A percentile compares a stretch with the other conserved stretches of the same genome.
Evolutionary conservation across 768 basidiomycete species (phyloP).

Genomic region (Cystobasidium tubakii): DNA sequence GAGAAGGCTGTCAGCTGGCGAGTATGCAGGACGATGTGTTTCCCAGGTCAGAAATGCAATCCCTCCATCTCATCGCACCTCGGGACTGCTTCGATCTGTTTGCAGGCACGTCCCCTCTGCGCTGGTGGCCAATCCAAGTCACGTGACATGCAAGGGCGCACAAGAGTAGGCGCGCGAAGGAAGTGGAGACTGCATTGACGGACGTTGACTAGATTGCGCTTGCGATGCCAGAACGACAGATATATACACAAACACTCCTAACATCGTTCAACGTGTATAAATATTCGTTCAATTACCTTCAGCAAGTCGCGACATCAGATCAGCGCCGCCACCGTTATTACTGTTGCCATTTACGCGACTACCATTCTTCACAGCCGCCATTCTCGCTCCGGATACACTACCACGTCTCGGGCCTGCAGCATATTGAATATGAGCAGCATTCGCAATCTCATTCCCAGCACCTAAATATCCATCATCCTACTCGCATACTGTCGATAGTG

Average conservation of each 20-base stretch:
- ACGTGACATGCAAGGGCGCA: too few relatives aligned
- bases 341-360: background rate
- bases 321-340: background rate
- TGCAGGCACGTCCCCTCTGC: too few relatives aligned
- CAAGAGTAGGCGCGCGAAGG: background rate
- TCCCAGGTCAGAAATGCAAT: too few relatives aligned
- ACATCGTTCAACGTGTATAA: background rate
- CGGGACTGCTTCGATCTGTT: too few relatives aligned
- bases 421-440: background rate
- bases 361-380: background rate
- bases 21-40: too few relatives aligned
- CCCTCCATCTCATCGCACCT: too few relatives aligned
- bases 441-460: background rate
- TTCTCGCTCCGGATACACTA: background rate
- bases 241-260: background rate
- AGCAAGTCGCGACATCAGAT: background rate
- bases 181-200: background rate
- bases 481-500: conserved; percentile 23
- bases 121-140: too few relatives aligned
- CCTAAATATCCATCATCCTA: background rate
- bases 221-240: background rate
- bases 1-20: too few relatives aligned
- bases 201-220: too few relatives aligned
- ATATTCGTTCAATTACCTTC: too few relatives aligned
- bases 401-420: background rate